Base-by-base conservation (phyloP, 139 green algal genomes). In the Diplosphaera chodatii region DNA sequence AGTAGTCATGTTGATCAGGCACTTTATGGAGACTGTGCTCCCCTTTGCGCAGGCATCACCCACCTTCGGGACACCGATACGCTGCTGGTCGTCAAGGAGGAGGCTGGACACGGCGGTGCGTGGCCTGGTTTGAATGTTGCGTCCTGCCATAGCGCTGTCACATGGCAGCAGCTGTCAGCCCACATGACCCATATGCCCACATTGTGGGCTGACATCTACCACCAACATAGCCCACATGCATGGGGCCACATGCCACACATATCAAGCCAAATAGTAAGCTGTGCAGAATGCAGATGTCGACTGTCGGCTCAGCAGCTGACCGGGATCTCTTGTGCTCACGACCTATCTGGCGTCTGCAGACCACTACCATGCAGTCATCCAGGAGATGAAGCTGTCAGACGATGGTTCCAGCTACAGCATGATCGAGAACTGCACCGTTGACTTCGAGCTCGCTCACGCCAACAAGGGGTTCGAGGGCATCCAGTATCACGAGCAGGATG, bases 81-180 rank as follows among this genome's bases (percentile, higher is more conserved):
- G 25, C 81, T 82, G 40, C 68, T 86, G 20, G 66, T 86, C 5
- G 66, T 86, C 10, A 67, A 82, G 2, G 80, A 86, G 64, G 40
- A 55, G 25, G 30, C 64, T 34, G 10, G 2, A 3, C 37, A 76
- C 31, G 29, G 28, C 40, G 64, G 64, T 66, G 64, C 0, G 27
- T 18, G 37, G 37, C 33, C 30, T 63, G 66, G 23, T 32, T 1
- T n/a, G n/a, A n/a, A n/a, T n/a, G n/a, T n/a, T n/a, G n/a, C n/a
- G n/a, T n/a, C n/a, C n/a, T n/a, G n/a, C n/a, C n/a, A n/a, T n/a
- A n/a, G n/a, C n/a, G n/a, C n/a, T n/a, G n/a, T n/a, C n/a, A n/a
- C n/a, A n/a, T n/a, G n/a, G n/a, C n/a, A n/a, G n/a, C n/a, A n/a
- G n/a, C n/a, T n/a, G n/a, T n/a, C n/a, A n/a, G n/a, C n/a, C n/a